Base-by-base conservation (phyloP, 768 basidiomycete species). In the Crassisporium funariophilum region DNA sequence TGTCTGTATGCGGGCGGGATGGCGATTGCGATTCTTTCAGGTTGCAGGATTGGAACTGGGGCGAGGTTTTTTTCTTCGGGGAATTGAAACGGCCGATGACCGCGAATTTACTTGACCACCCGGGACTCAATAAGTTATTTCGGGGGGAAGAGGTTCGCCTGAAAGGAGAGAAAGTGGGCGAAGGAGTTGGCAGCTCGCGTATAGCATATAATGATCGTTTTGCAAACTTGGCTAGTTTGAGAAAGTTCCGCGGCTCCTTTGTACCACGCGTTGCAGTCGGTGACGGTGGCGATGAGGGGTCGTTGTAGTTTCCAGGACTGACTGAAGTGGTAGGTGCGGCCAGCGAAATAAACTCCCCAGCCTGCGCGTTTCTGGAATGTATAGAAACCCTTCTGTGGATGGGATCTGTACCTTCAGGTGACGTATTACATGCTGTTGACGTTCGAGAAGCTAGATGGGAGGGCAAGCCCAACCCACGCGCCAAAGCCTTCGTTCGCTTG, bases 391-490 rank as follows among this genome's bases (percentile, higher is more conserved):
- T n/a, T n/a, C n/a, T n/a, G n/a, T n/a, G n/a, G n/a, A n/a, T n/a
- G n/a, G n/a, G n/a, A n/a, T n/a, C n/a, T n/a, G n/a, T n/a, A n/a
- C n/a, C n/a, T n/a, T n/a, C n/a, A n/a, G n/a, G n/a, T n/a, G 50
- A 49, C 11, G 29, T 29, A 20, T 49, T 44, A 15, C 44, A 47
- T 38, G 35, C 46, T 20, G 41, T 44, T 6, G 50, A 47, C 12
- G 44, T 42, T 4, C 48, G 41, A 21, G 44, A 49, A 17, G 47
- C 45, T 15, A 58, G 35, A 21, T 46, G 35, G 17, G 57, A 55
- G 20, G 57, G 57, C 19, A 55, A 44, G 16, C 57, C 57, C 12
- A 53, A 46, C 33, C 54, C 54, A 38, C 34, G 44, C 19, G 50
- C 54, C 21, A 33, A 15, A 22, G 36, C 47, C 37, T 49, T 47